Evolutionary conservation across 805 yeast genomes (phyloP).

Genomic region (Lachancea nothofagi): DNA sequence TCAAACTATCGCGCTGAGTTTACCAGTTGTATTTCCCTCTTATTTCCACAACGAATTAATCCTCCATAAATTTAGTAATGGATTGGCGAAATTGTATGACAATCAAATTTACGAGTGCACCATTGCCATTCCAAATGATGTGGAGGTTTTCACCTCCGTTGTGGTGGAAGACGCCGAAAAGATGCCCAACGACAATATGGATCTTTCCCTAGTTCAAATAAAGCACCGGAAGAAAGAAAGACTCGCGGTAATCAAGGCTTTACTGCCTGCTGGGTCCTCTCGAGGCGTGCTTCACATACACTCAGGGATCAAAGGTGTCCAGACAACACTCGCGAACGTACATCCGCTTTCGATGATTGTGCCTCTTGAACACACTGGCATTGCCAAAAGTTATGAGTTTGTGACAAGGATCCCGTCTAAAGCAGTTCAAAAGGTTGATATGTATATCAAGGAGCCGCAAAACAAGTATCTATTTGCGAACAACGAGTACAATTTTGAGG

Average conservation of each 20-base stretch:
- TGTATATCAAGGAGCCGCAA: slow-evolving; percentile 84
- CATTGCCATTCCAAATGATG: slow-evolving; percentile 59
- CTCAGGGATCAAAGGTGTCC: slow-evolving; percentile 59
- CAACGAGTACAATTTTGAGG: slow-evolving; percentile 58
- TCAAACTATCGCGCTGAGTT: slow-evolving; percentile 64
- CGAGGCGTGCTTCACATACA: slow-evolving; percentile 73
- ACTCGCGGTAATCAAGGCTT: slow-evolving; percentile 72
- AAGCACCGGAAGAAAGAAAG: slow-evolving; percentile 59
- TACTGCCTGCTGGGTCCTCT: slow-evolving; percentile 61
- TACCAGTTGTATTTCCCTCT: slow-evolving; percentile 85
- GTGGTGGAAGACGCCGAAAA: slow-evolving; percentile 46
- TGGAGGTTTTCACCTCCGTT: slow-evolving; percentile 57
- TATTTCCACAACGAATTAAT: slow-evolving; percentile 56
- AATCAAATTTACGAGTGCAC: slow-evolving; percentile 77
- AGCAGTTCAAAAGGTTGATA: slow-evolving; percentile 60
- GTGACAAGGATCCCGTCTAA: slow-evolving; percentile 70
- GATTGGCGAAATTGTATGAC: slow-evolving; percentile 66
- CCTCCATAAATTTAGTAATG: slow-evolving; percentile 67
- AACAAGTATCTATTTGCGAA: slow-evolving; percentile 51
- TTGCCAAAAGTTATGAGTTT: slow-evolving; percentile 53
- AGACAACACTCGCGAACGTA: slow-evolving; percentile 48
- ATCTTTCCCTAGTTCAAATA: slow-evolving; percentile 68
- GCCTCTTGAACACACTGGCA: slow-evolving; percentile 70
- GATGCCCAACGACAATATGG: slow-evolving; percentile 26
- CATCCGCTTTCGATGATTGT: slow-evolving; percentile 70